Base-by-base conservation (phyloP, 2,329 filamentous ascomycete genomes). In the Fusarium penzigii region DNA sequence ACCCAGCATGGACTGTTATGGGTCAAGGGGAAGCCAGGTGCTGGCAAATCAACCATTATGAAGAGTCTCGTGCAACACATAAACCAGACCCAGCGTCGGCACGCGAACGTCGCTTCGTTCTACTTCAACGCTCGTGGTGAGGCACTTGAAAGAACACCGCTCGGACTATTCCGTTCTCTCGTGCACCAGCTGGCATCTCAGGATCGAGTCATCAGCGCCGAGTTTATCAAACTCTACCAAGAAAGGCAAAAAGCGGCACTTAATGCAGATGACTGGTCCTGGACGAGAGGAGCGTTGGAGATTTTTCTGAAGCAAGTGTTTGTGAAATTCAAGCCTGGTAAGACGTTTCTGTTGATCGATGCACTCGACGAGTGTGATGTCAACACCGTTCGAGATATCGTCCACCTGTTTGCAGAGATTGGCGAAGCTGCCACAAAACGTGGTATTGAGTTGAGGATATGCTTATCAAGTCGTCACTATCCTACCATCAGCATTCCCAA, bases 91-190 rank as follows among this genome's bases (percentile, higher is more conserved):
- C 39, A 0, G 1, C 36, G 16, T 7, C 4, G 7, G 1, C 2
- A 8, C 0, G n/a, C 12, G 0, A 1, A 66, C 0, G 59, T 75
- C 0, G 49, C 76, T 0, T 77, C 72, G 0, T 81, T 80, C 61
- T 82, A 81, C 63, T 82, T 82, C 67, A 76, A 80, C 36, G 78
- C 78, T 0, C 64, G 76, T 42, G 78, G 78, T 0, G 66, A 67
- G 1, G 6, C 62, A 2, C 59, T 79, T 2, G 77, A 84, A 42
- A 79, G 69, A 47, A 74, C 78, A 0, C 20, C 20, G 7, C 20
- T 25, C 20, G 20, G 20, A 25, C 7, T 25, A 25, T 25, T 25
- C 20, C 20, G 20, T 25, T 25, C 20, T 5, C 20, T 25, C 7
- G 20, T 25, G 7, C 20, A 25, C 20, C 20, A 25, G 7, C 20